phyloP scores from a whole-genome alignment of 257 asterid genomes.

The Petunia axillaris region DNA sequence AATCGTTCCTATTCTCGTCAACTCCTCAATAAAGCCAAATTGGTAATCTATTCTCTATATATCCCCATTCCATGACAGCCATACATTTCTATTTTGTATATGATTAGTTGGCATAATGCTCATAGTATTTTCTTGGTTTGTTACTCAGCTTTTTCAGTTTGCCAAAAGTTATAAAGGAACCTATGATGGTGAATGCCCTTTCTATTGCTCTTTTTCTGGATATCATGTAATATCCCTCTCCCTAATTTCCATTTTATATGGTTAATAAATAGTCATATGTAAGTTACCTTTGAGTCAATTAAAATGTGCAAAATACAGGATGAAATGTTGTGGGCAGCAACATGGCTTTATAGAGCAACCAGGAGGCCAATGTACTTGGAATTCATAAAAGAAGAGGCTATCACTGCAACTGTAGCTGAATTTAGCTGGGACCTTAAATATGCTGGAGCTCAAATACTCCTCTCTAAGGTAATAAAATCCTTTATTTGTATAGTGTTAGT shows the following conservation, averaged over 20 bases:
- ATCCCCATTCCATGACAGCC: background rate
- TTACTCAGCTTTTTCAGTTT: constrained; percentile 60
- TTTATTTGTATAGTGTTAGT: background rate
- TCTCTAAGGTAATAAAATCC: constrained; percentile 48
- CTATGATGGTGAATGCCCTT: constrained; percentile 89
- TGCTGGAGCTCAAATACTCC: constrained; percentile 78
- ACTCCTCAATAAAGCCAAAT: constrained; percentile 50
- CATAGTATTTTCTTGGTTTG: constrained; percentile 11
- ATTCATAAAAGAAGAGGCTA: constrained; percentile 59
- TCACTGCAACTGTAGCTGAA: constrained; percentile 61
- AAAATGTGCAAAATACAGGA: constrained; percentile 49
- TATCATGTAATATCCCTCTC: constrained; percentile 49
- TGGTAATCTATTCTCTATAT: constrained; percentile 30
- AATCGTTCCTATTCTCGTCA: constrained; percentile 50
- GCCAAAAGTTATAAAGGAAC: constrained; percentile 68
- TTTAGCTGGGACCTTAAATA: constrained; percentile 90
- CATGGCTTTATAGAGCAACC: constrained; percentile 79
- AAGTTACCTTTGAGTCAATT: background rate
- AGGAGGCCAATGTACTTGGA: constrained; percentile 48
- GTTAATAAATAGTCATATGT: constrained; percentile 11
- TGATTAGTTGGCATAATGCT: background rate
- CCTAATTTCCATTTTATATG: background rate
- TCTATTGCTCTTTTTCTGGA: constrained; percentile 90
- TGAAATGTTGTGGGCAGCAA: constrained; percentile 89
- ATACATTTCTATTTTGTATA: too few relatives aligned